Percentiles rank a stretch among this genome's conserved stretches.
These are phyloP conservation scores for Fusarium sp. DNA, from an alignment of 2,329 filamentous ascomycete species.

Conservation along the genomic window DNA sequence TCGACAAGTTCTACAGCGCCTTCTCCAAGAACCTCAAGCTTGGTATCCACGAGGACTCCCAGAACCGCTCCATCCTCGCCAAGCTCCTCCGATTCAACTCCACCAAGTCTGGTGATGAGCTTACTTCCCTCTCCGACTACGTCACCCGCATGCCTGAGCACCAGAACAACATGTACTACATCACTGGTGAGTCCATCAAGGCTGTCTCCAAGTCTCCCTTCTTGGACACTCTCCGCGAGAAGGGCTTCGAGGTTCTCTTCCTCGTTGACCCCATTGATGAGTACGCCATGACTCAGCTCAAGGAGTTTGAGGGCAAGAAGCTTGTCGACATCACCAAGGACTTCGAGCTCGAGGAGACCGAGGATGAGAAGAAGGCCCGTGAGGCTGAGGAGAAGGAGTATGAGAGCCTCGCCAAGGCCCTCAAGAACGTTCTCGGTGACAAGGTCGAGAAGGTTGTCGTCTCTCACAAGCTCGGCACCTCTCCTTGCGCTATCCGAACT, in stretches of 20 bases:
- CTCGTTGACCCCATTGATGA: constrained; percentile 99
- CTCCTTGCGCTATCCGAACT: constrained; percentile 98
- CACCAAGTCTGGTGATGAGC: constrained; percentile 97
- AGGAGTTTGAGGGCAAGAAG: constrained; percentile 99
- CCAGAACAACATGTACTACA: constrained; percentile 99
- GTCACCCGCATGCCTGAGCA: constrained; percentile 99
- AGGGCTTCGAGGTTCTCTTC: constrained; percentile 99
- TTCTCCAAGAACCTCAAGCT: constrained; percentile 99
- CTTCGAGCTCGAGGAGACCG: constrained; percentile 99
- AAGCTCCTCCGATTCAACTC: constrained; percentile 99
- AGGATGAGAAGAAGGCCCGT: constrained; percentile 97
- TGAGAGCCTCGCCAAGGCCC: constrained; percentile 91
- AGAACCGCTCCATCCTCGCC: constrained; percentile 92
- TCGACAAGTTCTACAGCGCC: constrained; percentile 99
- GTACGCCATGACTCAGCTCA: constrained; percentile 99
- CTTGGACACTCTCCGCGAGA: constrained; percentile 97
- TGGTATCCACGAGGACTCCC: constrained; percentile 98
- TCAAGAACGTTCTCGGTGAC: constrained; percentile 99
- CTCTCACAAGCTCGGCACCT: constrained; percentile 93
- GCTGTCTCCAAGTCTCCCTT: constrained; percentile 98
- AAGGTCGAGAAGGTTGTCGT: constrained; percentile 99
- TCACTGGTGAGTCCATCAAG: constrained; percentile 99
- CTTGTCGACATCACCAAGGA: constrained; percentile 99
- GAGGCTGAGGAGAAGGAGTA: constrained; percentile 99
- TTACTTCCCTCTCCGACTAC: constrained; percentile 95